Conservation (phyloP, 345 rosid species). For the Sisymbrium altissimum region DNA sequence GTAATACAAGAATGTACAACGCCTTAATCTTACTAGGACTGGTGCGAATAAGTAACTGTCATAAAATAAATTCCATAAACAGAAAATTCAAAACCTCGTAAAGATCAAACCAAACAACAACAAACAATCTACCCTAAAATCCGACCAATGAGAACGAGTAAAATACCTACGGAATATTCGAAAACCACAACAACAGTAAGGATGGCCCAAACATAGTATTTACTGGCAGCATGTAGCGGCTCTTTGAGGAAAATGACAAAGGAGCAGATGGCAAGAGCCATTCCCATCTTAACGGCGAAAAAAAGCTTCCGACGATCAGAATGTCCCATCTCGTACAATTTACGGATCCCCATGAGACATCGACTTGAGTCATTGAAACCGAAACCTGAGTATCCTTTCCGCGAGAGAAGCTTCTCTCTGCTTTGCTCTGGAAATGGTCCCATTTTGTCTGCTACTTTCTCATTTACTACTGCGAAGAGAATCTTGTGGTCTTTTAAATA, state of each 20-base stretch:
- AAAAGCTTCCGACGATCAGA: conserved; percentile 57
- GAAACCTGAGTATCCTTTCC: conserved; percentile 45
- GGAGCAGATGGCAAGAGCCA: conserved; percentile 52
- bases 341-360: conserved; percentile 23
- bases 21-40: neutral
- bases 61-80: neutral
- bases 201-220: conserved; percentile 47
- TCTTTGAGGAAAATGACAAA: conserved; percentile 58
- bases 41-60: neutral
- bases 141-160: neutral
- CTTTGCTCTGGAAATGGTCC: conserved; percentile 48
- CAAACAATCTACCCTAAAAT: neutral
- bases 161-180: conserved; percentile 75
- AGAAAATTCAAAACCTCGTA: neutral
- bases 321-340: conserved; percentile 55
- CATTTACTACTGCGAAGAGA: neutral
- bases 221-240: conserved; percentile 40
- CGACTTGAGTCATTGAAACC: conserved; percentile 34
- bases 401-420: conserved; percentile 57
- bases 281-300: conserved; percentile 74
- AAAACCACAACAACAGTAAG: conserved; percentile 87
- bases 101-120: neutral
- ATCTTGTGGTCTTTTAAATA: neutral
- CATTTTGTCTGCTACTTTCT: conserved; percentile 33
- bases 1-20: neutral